Evolutionary conservation across 345 rosid genomes (phyloP).

Genomic region (Populus nigra): DNA sequence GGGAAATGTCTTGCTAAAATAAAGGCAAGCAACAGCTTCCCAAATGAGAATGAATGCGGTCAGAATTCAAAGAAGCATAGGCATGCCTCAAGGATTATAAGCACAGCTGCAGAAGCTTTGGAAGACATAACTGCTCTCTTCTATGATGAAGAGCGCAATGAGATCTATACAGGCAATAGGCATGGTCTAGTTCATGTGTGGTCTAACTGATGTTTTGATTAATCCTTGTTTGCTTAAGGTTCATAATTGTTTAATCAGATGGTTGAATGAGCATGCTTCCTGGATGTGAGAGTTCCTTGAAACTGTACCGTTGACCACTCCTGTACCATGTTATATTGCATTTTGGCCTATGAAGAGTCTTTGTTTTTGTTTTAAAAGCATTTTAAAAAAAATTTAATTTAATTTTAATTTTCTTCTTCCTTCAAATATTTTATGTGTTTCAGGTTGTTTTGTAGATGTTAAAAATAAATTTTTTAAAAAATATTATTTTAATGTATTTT

Average conservation of each 20-base stretch:
- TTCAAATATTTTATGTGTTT: not conserved
- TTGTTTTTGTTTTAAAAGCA: too few relatives aligned
- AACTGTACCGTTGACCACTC: not conserved
- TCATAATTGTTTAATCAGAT: not conserved
- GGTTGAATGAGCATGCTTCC: not conserved
- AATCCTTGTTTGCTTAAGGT: not conserved
- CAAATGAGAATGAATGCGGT: slow-evolving; percentile 37
- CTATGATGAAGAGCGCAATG: slow-evolving; percentile 83
- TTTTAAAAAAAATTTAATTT: too few relatives aligned
- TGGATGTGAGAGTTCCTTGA: not conserved
- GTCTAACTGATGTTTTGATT: slow-evolving; percentile 46
- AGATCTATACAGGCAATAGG: slow-evolving; percentile 78
- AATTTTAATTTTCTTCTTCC: not conserved
- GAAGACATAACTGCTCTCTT: slow-evolving; percentile 85
- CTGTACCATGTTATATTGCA: slow-evolving; percentile 2
- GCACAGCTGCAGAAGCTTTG: slow-evolving; percentile 62
- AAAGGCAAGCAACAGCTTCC: slow-evolving; percentile 50
- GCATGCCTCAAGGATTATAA: slow-evolving; percentile 29
- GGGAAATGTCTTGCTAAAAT: slow-evolving; percentile 90
- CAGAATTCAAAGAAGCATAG: slow-evolving; percentile 22
- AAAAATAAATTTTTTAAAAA: too few relatives aligned
- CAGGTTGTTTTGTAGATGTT: too few relatives aligned
- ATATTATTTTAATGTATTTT: too few relatives aligned
- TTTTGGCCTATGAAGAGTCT: not conserved
- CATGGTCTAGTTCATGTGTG: slow-evolving; percentile 77